Evolutionary conservation across 2,329 filamentous ascomycete genomes (phyloP), one percentile per base, ranked within the genome.

Genomic region (Ceratocystis colombiana): DNA sequence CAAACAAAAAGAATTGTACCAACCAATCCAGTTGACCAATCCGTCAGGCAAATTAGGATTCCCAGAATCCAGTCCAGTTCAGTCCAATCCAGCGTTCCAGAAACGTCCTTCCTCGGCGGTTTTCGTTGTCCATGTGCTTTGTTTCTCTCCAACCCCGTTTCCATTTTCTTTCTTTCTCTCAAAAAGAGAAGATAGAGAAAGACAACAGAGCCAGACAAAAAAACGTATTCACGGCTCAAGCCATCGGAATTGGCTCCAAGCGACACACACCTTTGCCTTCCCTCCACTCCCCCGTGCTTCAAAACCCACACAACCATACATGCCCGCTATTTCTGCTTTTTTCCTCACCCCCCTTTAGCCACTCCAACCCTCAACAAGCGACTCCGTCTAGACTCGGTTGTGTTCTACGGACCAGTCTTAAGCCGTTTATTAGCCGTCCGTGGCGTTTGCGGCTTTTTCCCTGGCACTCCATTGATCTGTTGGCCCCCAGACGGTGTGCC

Each of bases 401-500:
- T 59, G 53, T 37, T 44, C 37, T 33, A 65, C 53, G 41, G 61
- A 22, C 53, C 66, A 30, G 64, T 68, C 55, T 68, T 68, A 20
- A 66, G 15, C 44, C 64, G 61, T 63, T 69, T 69, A 44, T 70
- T 68, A 28, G 73, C 75, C 77, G 84, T 81, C 69, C 82, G 75
- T 28, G 82, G 82, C 45, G 82, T 84, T 33, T 80, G 77, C 5
- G 82, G 82, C 71, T 84, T 84, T 69, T 81, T 82, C 55, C 76
- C 76, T 71, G 79, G 78, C 69, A 81, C 76, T 5, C 81, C 82
- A 70, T 84, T 84, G 50, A 82, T 75, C 70, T 82, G 73, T 73
- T 12, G 73, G 74, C 28, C 71, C 67, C 20, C 72, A 5, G 82
- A 82, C 2, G 80, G 79, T 3, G 78, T 80, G 25, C 75, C 77